Evolutionary conservation across 352 stramenopile species (phyloP).

Genomic region (Phytopythium chamaehyphon): DNA sequence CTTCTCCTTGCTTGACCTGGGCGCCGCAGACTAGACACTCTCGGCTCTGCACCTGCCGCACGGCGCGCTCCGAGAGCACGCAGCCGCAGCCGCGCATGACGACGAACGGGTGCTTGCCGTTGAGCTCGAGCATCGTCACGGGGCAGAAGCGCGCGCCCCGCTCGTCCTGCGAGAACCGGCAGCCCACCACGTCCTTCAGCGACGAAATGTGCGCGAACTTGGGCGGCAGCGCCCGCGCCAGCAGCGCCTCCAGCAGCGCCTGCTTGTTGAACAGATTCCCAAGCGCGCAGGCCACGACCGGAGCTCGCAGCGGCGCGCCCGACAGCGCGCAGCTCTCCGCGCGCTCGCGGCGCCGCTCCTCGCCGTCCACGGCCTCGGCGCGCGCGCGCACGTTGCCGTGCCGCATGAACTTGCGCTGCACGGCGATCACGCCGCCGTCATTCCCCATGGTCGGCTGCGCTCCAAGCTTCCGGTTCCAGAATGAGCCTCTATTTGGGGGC

Average conservation of each 20-base stretch:
- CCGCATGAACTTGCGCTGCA: constrained; percentile 93
- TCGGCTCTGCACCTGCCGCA: constrained; percentile 75
- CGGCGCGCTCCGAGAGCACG: constrained; percentile 83
- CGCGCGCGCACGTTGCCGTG: constrained; percentile 75
- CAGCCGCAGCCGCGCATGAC: constrained; percentile 80
- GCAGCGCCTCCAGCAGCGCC: constrained; percentile 71
- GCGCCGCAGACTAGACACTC: constrained; percentile 72
- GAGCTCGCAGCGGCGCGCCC: constrained; percentile 70
- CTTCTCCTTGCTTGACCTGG: constrained; percentile 33
- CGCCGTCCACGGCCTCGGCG: constrained; percentile 60
- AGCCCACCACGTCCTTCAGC: constrained; percentile 87
- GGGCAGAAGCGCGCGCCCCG: constrained; percentile 44
- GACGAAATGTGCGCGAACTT: constrained; percentile 78
- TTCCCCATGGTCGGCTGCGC: constrained; percentile 73
- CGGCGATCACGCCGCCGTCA: constrained; percentile 92
- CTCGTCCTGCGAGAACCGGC: constrained; percentile 30
- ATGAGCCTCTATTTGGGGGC: too few species aligned
- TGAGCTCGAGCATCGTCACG: constrained; percentile 86
- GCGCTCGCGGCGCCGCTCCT: constrained; percentile 51
- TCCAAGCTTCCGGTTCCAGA: not conserved
- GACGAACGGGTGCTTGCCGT: constrained; percentile 84
- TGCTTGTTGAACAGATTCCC: constrained; percentile 94
- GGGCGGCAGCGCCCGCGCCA: constrained; percentile 74
- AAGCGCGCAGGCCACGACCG: constrained; percentile 85
- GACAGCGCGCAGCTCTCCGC: constrained; percentile 79